A percentile compares a stretch with the other conserved stretches of the same genome.
Conservation (phyloP, 1,139 yeast genomes). For the Geotrichum restrictum region DNA sequence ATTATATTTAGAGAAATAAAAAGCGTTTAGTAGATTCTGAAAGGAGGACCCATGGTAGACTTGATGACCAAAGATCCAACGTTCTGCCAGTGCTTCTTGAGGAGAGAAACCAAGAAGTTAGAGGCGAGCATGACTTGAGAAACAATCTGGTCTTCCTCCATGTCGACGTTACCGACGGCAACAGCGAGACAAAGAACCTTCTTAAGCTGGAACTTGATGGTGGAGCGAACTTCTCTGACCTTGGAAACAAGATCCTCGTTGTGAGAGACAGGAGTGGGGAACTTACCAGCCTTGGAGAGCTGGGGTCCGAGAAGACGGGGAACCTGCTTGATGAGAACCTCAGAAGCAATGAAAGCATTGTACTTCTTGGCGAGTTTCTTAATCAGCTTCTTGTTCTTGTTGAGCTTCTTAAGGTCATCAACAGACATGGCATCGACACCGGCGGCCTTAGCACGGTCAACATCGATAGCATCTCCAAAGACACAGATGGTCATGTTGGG, state of each 20-base stretch:
- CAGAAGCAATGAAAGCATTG: constrained; percentile 99
- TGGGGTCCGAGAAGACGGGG: constrained; percentile 99
- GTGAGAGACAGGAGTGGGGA: constrained; percentile 99
- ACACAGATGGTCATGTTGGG: constrained; percentile 99
- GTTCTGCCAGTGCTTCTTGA: constrained; percentile 99
- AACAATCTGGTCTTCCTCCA: constrained; percentile 94
- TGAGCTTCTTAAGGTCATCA: constrained; percentile 99
- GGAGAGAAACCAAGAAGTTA: constrained; percentile 98
- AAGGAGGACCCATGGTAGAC: constrained; percentile 99
- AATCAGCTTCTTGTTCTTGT: constrained; percentile 99
- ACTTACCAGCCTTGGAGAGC: constrained; percentile 99
- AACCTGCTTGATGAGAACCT: constrained; percentile 98
- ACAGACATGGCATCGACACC: constrained; percentile 99
- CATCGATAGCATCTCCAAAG: constrained; percentile 99
- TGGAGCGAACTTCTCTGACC: constrained; percentile 96
- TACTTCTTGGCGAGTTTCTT: constrained; percentile 99
- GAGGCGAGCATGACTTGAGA: constrained; percentile 98
- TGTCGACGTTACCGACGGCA: constrained; percentile 97
- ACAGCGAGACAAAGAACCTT: constrained; percentile 85
- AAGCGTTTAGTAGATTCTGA: constrained; percentile 87
- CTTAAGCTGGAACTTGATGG: constrained; percentile 99
- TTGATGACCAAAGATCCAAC: constrained; percentile 98
- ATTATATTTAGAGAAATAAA: neutral
- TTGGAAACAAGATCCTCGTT: constrained; percentile 94
- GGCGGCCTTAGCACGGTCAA: constrained; percentile 99